Percentiles rank a stretch among this genome's conserved stretches.
Conservation (phyloP, 225 moss, liverwort and hornwort genomes). For the Rhytidiadelphus loreus region DNA sequence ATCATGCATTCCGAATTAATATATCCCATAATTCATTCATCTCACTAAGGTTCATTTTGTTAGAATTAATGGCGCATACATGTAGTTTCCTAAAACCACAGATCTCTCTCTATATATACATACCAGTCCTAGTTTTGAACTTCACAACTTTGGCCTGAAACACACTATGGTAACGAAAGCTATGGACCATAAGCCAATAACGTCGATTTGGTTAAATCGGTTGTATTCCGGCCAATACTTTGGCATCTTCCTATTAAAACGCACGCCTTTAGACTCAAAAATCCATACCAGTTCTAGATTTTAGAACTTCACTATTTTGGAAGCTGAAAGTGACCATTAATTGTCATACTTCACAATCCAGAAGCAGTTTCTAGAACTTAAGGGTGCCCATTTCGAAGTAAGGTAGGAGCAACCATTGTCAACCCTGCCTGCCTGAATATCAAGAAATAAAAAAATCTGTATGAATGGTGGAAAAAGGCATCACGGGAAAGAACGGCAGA, state of each 20-base stretch:
- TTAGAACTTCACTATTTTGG: neutral
- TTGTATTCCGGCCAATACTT: neutral
- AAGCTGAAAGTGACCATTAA: neutral
- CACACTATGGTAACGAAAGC: neutral
- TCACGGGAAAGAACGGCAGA: neutral
- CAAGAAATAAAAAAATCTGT: neutral
- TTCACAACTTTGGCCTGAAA: neutral
- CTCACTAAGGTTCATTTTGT: neutral
- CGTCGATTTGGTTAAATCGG: neutral
- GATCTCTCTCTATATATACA: neutral
- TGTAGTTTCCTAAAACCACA: neutral
- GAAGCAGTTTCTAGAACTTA: neutral
- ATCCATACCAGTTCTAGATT: neutral
- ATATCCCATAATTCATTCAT: neutral
- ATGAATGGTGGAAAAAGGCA: neutral
- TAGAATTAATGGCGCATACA: neutral
- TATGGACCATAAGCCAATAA: neutral
- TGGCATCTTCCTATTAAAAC: neutral
- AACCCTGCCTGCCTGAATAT: neutral
- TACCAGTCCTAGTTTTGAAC: neutral
- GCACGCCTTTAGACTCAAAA: too few species aligned
- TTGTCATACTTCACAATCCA: neutral
- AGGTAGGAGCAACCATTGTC: neutral
- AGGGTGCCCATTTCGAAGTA: neutral
- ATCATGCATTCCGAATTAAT: neutral